These are phyloP conservation scores for Talaromyces sp. DNA, from an alignment of 2,329 filamentous ascomycete genomes.

Conservation along the genomic window DNA sequence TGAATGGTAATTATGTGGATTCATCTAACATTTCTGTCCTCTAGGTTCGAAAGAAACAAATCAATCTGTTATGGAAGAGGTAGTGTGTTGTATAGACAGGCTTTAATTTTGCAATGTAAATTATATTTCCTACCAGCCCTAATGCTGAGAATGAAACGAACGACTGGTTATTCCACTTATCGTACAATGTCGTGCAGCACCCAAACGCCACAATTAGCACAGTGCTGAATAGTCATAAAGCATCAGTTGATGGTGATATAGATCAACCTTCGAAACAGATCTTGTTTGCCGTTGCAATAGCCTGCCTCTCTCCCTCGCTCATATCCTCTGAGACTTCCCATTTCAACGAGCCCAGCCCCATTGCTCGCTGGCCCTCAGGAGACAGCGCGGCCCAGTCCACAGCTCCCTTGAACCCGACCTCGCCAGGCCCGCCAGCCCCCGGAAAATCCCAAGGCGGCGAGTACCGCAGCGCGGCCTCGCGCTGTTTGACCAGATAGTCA, in stretches of 20 bases:
- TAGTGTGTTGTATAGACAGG: background rate
- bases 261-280: slow-evolving; percentile 40
- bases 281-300: slow-evolving; percentile 50
- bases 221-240: background rate
- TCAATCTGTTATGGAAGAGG: slow-evolving; percentile 33
- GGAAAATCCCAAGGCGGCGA: slow-evolving; percentile 66
- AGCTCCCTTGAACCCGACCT: slow-evolving; percentile 33
- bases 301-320: slow-evolving; percentile 46
- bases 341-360: slow-evolving; percentile 48
- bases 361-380: slow-evolving; percentile 48
- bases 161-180: background rate
- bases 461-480: slow-evolving; percentile 64
- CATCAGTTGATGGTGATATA: background rate
- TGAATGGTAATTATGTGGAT: slow-evolving; percentile 1
- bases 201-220: background rate
- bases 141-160: background rate
- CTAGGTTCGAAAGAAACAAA: slow-evolving; percentile 47
- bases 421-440: slow-evolving; percentile 45
- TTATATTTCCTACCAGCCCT: background rate
- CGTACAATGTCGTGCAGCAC: background rate
- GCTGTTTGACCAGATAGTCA: slow-evolving; percentile 64
- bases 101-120: background rate
- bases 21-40: slow-evolving; percentile 1
- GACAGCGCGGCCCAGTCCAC: slow-evolving; percentile 36
- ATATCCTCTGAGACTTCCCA: slow-evolving; percentile 46